Evolutionary conservation across 352 stramenopile species (phyloP).

Genomic region (Globisporangium abappressorium): DNA sequence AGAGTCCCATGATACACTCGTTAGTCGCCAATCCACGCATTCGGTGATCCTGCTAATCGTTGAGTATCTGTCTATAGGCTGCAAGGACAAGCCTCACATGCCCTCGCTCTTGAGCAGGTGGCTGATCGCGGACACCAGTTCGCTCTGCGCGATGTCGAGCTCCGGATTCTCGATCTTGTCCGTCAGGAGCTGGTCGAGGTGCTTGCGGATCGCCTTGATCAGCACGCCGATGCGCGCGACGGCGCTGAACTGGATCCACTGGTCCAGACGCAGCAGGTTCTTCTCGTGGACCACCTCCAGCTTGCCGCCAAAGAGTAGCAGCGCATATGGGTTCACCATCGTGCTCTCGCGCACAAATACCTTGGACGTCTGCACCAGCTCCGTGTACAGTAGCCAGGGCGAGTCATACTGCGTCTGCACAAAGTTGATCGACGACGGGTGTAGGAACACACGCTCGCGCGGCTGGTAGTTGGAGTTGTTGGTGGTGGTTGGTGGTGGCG

Average conservation of each 20-base stretch:
- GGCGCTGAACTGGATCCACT: conserved; percentile 94
- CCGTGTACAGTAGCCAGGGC: conserved; percentile 95
- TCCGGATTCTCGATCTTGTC: conserved; percentile 93
- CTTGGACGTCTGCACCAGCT: conserved; percentile 96
- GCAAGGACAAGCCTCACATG: conserved; percentile 38
- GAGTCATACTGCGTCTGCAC: conserved; percentile 91
- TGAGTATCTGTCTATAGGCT: neutral
- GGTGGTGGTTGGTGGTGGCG: neutral
- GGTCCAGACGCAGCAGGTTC: conserved; percentile 77
- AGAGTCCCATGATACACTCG: neutral
- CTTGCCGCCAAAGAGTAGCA: conserved; percentile 97
- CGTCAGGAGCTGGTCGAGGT: conserved; percentile 92
- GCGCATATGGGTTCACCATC: conserved; percentile 95
- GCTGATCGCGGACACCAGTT: conserved; percentile 81
- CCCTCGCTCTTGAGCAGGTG: conserved; percentile 78
- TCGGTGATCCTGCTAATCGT: neutral
- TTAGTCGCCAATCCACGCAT: neutral
- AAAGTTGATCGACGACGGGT: conserved; percentile 93
- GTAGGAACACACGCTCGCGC: conserved; percentile 95
- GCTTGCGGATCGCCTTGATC: conserved; percentile 92
- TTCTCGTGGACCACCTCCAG: conserved; percentile 92
- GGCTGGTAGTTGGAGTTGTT: conserved; percentile 18
- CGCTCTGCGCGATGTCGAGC: conserved; percentile 87
- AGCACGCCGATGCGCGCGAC: conserved; percentile 94
- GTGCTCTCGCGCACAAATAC: conserved; percentile 97